phyloP scores from a whole-genome alignment of 768 basidiomycete species.

The Agaricus subrufescens region DNA sequence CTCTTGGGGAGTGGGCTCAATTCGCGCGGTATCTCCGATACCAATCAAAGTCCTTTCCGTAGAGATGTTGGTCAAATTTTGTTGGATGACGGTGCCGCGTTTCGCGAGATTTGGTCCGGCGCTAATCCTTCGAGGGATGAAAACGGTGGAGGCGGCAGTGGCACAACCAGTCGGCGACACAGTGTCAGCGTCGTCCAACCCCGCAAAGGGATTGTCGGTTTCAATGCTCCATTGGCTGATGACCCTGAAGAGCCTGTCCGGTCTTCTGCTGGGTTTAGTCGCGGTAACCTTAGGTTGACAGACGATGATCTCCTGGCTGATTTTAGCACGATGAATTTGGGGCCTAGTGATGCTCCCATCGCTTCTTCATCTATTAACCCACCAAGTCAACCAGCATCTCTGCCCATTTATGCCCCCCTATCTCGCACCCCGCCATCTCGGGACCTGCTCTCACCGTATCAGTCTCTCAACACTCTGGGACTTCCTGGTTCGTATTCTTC shows the following conservation, averaged over 20 bases:
- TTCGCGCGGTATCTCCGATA: slow-evolving; percentile 28
- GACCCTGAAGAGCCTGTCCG: slow-evolving; percentile 27
- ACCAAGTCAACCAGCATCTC: slow-evolving; percentile 66
- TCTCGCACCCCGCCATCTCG: slow-evolving; percentile 57
- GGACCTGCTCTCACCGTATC: slow-evolving; percentile 51
- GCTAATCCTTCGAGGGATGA: slow-evolving; percentile 61
- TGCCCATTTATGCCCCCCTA: slow-evolving; percentile 70
- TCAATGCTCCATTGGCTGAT: slow-evolving; percentile 53
- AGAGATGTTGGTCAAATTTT: slow-evolving; percentile 78
- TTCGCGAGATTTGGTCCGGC: slow-evolving; percentile 75
- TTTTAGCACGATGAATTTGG: slow-evolving; percentile 59
- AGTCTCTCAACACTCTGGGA: slow-evolving; percentile 52
- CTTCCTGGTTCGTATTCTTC: slow-evolving; percentile 47
- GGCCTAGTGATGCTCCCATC: slow-evolving; percentile 33
- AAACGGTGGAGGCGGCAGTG: slow-evolving; percentile 62
- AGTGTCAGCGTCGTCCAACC: slow-evolving; percentile 84
- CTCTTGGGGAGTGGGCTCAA: slow-evolving; percentile 39
- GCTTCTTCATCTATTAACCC: slow-evolving; percentile 42
- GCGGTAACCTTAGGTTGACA: slow-evolving; percentile 61
- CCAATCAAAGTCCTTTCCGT: slow-evolving; percentile 85
- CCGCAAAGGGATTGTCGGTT: slow-evolving; percentile 60
- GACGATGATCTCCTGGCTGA: slow-evolving; percentile 81
- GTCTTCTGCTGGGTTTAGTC: slow-evolving; percentile 31
- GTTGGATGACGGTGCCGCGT: slow-evolving; percentile 65
- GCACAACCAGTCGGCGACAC: slow-evolving; percentile 78